phyloP scores from a whole-genome alignment of 2,329 filamentous ascomycete species.

The Periconia sp. region DNA sequence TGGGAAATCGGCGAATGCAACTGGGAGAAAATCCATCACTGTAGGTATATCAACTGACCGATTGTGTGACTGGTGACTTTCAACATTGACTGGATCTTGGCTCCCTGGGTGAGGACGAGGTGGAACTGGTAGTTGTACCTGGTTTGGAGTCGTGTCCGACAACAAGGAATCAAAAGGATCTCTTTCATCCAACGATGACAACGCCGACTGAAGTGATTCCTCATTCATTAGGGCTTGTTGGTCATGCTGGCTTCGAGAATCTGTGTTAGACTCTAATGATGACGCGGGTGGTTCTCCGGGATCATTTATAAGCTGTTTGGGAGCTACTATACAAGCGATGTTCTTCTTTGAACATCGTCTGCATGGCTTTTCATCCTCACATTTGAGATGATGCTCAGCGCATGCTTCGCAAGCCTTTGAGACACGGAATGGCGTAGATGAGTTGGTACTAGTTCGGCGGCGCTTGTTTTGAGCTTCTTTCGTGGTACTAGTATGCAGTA shows the following conservation, averaged over 20 bases:
- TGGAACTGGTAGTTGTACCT: background rate
- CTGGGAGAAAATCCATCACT: slow-evolving; percentile 1
- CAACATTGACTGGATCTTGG: background rate
- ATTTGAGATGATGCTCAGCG: slow-evolving; percentile 55
- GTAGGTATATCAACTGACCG: background rate
- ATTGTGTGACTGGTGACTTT: background rate
- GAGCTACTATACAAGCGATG: slow-evolving; percentile 42
- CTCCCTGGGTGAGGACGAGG: background rate
- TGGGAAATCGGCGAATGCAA: slow-evolving; percentile 3
- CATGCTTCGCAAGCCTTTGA: slow-evolving; percentile 55
- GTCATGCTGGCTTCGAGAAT: too few relatives aligned
- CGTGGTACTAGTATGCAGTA: background rate
- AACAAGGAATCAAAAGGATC: background rate
- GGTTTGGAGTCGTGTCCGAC: background rate
- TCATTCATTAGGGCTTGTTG: background rate
- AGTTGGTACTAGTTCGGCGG: too few relatives aligned
- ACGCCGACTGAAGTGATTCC: background rate
- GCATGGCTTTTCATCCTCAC: slow-evolving; percentile 58
- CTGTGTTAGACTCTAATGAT: too few relatives aligned
- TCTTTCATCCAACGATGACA: background rate
- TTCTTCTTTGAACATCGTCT: slow-evolving; percentile 53
- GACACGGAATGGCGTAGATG: too few relatives aligned
- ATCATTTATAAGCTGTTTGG: background rate
- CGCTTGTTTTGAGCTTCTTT: background rate
- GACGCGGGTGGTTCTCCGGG: too few relatives aligned